A percentile compares a stretch with the other conserved stretches of the same genome.
Conservation (phyloP, 805 yeast species). For the Brettanomyces sp. region DNA sequence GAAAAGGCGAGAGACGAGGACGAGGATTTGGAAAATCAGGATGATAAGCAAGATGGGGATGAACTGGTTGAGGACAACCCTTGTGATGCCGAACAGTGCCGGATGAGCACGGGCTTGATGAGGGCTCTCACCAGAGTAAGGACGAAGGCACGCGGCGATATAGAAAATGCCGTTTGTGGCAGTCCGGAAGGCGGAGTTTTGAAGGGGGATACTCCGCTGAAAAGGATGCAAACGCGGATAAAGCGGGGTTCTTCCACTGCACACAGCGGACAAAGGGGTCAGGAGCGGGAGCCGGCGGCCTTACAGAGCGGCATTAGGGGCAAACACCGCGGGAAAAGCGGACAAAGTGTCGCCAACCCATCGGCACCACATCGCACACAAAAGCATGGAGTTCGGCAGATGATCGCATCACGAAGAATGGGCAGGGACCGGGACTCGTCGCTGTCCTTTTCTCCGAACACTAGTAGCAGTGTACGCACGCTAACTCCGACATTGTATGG, state of each 20-base stretch:
- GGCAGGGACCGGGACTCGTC: neutral
- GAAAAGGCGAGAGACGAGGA: neutral
- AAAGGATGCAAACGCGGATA: neutral
- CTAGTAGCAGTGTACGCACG: neutral
- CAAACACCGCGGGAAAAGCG: neutral
- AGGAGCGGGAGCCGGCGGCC: too few relatives aligned
- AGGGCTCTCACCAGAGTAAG: conserved; percentile 15
- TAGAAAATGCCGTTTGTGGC: conserved; percentile 13
- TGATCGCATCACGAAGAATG: conserved; percentile 1
- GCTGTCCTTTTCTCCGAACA: neutral
- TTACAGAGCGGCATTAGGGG: neutral
- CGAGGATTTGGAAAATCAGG: conserved; percentile 1
- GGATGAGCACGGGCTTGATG: conserved; percentile 14
- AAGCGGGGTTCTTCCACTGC: neutral
- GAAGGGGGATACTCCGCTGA: neutral
- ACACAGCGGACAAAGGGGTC: too few relatives aligned
- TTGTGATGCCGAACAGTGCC: conserved; percentile 12
- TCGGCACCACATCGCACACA: too few relatives aligned
- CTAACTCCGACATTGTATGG: conserved; percentile 1
- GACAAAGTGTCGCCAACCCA: neutral
- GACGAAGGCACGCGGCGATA: conserved; percentile 11
- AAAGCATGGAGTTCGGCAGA: neutral
- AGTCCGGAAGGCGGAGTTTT: neutral
- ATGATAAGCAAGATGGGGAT: conserved; percentile 1
- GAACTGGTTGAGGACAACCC: conserved; percentile 16